Evolutionary conservation across 1,284 basidiomycete genomes (phyloP).

Genomic region (Kalmanozyma brasiliensis): DNA sequence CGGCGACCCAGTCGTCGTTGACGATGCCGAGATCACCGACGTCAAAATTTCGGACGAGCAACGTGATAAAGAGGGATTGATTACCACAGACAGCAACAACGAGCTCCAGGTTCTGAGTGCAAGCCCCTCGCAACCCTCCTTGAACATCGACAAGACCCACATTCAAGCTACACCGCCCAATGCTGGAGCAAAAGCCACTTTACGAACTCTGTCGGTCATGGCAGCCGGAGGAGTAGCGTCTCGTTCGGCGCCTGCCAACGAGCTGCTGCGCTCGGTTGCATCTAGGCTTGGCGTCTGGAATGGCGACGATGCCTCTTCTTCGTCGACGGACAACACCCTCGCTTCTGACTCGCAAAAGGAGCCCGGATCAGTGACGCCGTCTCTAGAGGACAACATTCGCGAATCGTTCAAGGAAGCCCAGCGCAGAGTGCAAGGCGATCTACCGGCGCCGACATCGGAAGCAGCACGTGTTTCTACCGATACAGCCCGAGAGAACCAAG

Average conservation of each 20-base stretch:
- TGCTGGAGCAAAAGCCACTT: conserved; percentile 22
- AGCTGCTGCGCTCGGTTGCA: conserved; percentile 46
- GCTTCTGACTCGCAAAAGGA: conserved; percentile 18
- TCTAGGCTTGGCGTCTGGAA: conserved; percentile 38
- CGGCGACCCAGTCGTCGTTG: conserved; percentile 25
- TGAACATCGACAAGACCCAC: conserved; percentile 43
- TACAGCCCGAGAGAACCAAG: background rate
- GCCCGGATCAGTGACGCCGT: conserved; percentile 20
- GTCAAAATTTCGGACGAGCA: conserved; percentile 23
- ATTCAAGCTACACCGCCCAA: conserved; percentile 21
- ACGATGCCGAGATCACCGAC: conserved; percentile 36
- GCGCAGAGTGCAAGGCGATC: conserved; percentile 28
- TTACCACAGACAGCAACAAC: background rate
- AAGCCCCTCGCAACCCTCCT: conserved; percentile 28
- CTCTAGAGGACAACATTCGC: conserved; percentile 37
- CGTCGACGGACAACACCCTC: conserved; percentile 7
- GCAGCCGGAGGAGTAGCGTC: conserved; percentile 28
- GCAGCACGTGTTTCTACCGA: background rate
- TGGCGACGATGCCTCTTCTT: conserved; percentile 7
- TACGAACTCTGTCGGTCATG: conserved; percentile 29
- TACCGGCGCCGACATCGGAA: conserved; percentile 14
- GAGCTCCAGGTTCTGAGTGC: conserved; percentile 10
- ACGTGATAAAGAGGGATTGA: background rate
- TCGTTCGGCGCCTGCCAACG: conserved; percentile 39
- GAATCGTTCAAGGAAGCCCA: conserved; percentile 53